phyloP scores from a whole-genome alignment of 2,329 filamentous ascomycete species.

The Microsporum audouinii region DNA sequence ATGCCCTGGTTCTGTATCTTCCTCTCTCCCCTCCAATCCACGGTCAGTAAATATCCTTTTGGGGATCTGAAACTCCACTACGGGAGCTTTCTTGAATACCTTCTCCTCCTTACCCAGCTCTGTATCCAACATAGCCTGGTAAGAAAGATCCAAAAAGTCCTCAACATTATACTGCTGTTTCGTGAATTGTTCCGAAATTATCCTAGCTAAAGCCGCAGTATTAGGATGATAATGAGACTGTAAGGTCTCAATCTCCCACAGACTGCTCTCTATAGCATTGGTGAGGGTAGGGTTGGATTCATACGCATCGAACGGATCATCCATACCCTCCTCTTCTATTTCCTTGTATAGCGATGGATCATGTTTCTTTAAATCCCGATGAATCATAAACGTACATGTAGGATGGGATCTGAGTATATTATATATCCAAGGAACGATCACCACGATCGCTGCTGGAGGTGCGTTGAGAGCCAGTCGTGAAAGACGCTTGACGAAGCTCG shows the following conservation, averaged over 20 bases:
- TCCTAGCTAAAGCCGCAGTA: slow-evolving; percentile 83
- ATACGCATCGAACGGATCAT: slow-evolving; percentile 65
- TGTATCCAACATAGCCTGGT: slow-evolving; percentile 61
- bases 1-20: slow-evolving; percentile 28
- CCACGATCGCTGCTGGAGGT: slow-evolving; percentile 79
- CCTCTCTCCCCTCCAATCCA: slow-evolving; percentile 29
- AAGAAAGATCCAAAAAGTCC: slow-evolving; percentile 92
- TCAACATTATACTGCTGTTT: slow-evolving; percentile 93
- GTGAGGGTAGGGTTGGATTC: slow-evolving; percentile 79
- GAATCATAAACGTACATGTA: slow-evolving; percentile 89
- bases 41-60: slow-evolving; percentile 58
- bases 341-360: slow-evolving; percentile 18
- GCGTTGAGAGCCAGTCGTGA: slow-evolving; percentile 74
- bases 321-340: slow-evolving; percentile 51
- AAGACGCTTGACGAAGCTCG: slow-evolving; percentile 93
- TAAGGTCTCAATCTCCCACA: slow-evolving; percentile 90
- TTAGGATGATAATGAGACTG: slow-evolving; percentile 95
- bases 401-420: slow-evolving; percentile 87
- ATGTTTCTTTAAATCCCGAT: slow-evolving; percentile 46
- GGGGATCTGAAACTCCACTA: slow-evolving; percentile 88
- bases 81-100: slow-evolving; percentile 71
- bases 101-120: slow-evolving; percentile 57
- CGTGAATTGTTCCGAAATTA: slow-evolving; percentile 92
- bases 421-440: slow-evolving; percentile 85
- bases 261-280: slow-evolving; percentile 73